phyloP scores from a whole-genome alignment of 805 yeast species.

The Hanseniaspora nectarophila region DNA sequence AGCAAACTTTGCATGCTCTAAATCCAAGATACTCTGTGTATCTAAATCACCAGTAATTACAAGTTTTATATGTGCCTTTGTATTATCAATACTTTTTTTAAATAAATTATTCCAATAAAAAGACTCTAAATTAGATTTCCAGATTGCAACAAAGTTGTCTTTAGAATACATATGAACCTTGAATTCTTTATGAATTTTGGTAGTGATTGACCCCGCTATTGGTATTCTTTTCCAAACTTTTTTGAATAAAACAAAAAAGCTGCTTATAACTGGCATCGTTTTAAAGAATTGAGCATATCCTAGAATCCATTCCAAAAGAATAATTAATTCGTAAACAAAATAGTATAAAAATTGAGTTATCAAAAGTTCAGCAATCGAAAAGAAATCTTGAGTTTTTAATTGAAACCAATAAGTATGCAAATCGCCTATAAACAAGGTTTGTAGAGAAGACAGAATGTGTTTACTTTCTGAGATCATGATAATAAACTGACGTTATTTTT shows the following conservation, averaged over 20 bases:
- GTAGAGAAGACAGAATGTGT: neutral
- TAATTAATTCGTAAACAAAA: neutral
- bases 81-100: neutral
- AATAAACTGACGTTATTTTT: too few species aligned
- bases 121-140: neutral
- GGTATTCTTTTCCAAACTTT: neutral
- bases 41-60: constrained; percentile 1
- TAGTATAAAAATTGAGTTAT: neutral
- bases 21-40: neutral
- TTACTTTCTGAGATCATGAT: neutral
- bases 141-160: neutral
- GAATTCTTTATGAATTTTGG: too few species aligned
- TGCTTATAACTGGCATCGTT: neutral
- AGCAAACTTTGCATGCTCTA: neutral
- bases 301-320: neutral
- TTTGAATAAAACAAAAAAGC: neutral
- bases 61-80: neutral
- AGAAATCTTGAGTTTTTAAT: neutral
- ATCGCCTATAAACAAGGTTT: neutral
- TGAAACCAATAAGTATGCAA: neutral
- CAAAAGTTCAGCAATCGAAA: neutral
- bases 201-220: neutral
- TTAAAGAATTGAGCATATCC: too few species aligned
- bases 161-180: neutral
- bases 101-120: neutral